Percentiles rank a stretch among this genome's conserved stretches.
These are phyloP conservation scores for Ophiostoma himal-ulmi DNA, from an alignment of 2,329 filamentous ascomycete genomes.

Conservation along the genomic window DNA sequence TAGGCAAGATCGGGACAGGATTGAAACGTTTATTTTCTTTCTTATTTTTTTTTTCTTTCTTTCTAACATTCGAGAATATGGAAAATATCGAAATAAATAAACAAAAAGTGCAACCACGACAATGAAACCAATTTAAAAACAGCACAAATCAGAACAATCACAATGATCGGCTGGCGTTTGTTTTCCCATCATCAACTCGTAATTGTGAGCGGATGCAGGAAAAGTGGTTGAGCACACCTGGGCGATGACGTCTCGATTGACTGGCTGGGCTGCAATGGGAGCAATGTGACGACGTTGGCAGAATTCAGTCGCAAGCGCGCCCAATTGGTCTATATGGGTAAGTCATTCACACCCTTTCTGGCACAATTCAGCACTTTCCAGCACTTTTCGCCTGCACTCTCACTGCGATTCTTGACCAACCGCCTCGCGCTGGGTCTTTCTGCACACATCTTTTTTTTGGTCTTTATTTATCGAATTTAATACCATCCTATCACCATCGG, in stretches of 20 bases:
- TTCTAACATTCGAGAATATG: not conserved
- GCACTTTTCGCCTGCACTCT: not conserved
- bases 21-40: too few species aligned
- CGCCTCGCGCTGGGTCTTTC: not conserved
- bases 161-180: not conserved
- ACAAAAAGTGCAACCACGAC: not conserved
- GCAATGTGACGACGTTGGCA: not conserved
- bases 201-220: not conserved
- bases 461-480: not conserved
- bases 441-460: not conserved
- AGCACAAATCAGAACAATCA: not conserved
- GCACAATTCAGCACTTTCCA: not conserved
- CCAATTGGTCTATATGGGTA: not conserved
- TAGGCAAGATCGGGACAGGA: too few species aligned
- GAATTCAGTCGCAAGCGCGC: not conserved
- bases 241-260: slow-evolving; percentile 3
- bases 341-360: not conserved
- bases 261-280: slow-evolving; percentile 2
- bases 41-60: too few species aligned
- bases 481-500: not conserved
- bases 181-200: not conserved
- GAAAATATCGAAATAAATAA: not conserved
- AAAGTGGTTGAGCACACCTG: not conserved
- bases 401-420: not conserved
- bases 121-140: not conserved